These are phyloP conservation scores for Fusarium sterilihyphosum DNA, from an alignment of 2,329 filamentous ascomycete species.

Conservation along the genomic window DNA sequence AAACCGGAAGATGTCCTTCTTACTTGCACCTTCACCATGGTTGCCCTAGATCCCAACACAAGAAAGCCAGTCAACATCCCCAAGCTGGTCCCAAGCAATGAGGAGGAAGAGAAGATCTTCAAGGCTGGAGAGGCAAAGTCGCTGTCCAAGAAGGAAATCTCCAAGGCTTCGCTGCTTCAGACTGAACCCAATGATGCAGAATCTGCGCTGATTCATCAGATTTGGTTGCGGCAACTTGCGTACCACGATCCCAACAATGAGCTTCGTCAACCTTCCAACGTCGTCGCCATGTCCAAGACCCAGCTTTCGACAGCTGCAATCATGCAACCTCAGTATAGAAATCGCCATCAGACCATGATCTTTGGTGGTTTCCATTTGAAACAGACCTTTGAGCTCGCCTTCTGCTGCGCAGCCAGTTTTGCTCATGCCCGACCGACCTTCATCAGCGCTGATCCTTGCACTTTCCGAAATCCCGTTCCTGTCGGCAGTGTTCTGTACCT, in stretches of 20 bases:
- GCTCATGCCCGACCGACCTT: constrained; percentile 46
- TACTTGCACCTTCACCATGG: constrained; percentile 52
- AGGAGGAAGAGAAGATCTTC: constrained; percentile 43
- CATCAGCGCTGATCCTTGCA: constrained; percentile 45
- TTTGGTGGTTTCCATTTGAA: constrained; percentile 47
- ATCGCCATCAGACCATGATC: constrained; percentile 46
- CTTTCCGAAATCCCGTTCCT: constrained; percentile 45
- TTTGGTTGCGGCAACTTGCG: constrained; percentile 44
- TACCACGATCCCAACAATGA: constrained; percentile 44
- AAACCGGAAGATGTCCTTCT: constrained; percentile 56
- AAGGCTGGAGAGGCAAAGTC: constrained; percentile 43
- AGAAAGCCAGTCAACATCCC: constrained; percentile 43
- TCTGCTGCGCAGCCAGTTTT: constrained; percentile 47
- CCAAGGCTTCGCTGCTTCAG: constrained; percentile 40
- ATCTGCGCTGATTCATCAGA: constrained; percentile 44
- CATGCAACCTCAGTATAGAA: constrained; percentile 46
- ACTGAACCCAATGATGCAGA: constrained; percentile 44
- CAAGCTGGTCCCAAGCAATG: constrained; percentile 37
- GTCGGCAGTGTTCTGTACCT: constrained; percentile 45
- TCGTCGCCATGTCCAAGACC: constrained; percentile 43
- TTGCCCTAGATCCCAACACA: constrained; percentile 42
- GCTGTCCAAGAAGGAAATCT: constrained; percentile 37
- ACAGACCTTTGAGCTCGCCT: constrained; percentile 46
- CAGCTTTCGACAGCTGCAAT: constrained; percentile 43
- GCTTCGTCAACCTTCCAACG: constrained; percentile 41